phyloP scores from a whole-genome alignment of 2,329 filamentous ascomycete genomes.

The Neofusicoccum sp. region DNA sequence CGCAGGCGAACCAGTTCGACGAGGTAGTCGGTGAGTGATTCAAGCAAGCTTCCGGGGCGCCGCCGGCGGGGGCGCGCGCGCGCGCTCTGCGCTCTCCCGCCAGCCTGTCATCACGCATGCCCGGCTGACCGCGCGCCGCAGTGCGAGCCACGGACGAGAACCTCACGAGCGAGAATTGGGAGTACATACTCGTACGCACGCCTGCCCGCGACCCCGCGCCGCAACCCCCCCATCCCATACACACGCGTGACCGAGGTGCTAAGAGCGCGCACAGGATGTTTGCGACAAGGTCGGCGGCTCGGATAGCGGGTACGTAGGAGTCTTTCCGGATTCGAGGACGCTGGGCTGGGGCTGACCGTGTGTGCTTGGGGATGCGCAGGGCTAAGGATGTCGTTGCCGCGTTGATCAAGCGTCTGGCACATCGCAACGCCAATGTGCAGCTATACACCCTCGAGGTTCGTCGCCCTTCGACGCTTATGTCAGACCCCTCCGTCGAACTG shows the following conservation, averaged over 20 bases:
- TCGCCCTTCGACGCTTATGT: background rate
- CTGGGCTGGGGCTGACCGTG: background rate
- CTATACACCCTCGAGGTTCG: conserved; percentile 83
- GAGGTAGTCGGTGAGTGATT: conserved; percentile 62
- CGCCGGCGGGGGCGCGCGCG: background rate
- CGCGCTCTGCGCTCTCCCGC: background rate
- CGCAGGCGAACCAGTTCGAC: conserved; percentile 66
- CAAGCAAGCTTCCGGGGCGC: conserved; percentile 5
- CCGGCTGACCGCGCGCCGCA: conserved; percentile 36
- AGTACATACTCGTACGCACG: conserved; percentile 59
- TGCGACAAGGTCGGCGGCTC: conserved; percentile 57
- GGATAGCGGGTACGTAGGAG: conserved; percentile 42
- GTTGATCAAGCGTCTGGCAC: conserved; percentile 86
- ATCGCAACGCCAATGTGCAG: conserved; percentile 94
- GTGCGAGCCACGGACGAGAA: conserved; percentile 95
- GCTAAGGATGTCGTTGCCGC: conserved; percentile 84
- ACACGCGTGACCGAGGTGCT: conserved; percentile 6
- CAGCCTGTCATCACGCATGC: background rate
- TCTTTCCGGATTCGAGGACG: background rate
- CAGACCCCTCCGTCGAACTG: background rate
- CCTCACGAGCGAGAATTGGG: conserved; percentile 80
- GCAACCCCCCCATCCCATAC: background rate
- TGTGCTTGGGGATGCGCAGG: conserved; percentile 30
- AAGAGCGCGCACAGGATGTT: conserved; percentile 48
- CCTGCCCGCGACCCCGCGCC: conserved; percentile 20